Base-by-base conservation (phyloP, 2,329 filamentous ascomycete genomes). In the Cadophora luteo-olivacea region DNA sequence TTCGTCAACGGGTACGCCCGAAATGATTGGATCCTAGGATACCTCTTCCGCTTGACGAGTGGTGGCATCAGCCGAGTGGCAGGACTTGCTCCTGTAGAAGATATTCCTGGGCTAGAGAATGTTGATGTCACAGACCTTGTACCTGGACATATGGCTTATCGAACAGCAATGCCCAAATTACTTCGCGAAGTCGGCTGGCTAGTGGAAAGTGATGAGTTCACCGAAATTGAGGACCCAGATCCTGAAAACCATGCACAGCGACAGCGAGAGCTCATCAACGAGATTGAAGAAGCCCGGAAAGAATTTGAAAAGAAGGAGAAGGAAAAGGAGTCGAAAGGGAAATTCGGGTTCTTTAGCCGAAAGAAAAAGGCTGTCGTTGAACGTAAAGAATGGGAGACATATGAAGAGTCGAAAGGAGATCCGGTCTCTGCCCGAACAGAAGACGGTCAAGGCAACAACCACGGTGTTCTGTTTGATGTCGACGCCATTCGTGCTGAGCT, bases 1-100 rank as follows among this genome's bases (percentile, higher is more conserved):
- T 97, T 98, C 74, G 89, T 99, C 72, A 99, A 97, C 77, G 96
- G 93, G 19, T 99, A 94, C 81, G 92, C 96, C 74, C 91, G 87
- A 60, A 97, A 96, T 78, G 96, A 99, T 81, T 99, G 96, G 96
- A 98, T 99, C 76, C 81, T 99, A 61, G 94, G 91, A 69, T 99
- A 99, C 78, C 88, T 99, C 1, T 99, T 99, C 85, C 92, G 96
- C 16, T 87, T 97, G 52, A 99, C 96, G 3, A 92, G 91, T 73
- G 96, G 96, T 72, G 96, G 96, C 54, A 95, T 98, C 76, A 91
- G 94, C 79, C 89, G 91, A 24, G 88, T 99, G 1, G 94, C 94
- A 5, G 96, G 96, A 14, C 86, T 99, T 52, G 92, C 89, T 0
- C 85, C 91, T 0, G 86, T 98, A 2, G 87, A 95, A 55, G 87